Conservation (phyloP, 805 yeast species). For the Candida orba region DNA sequence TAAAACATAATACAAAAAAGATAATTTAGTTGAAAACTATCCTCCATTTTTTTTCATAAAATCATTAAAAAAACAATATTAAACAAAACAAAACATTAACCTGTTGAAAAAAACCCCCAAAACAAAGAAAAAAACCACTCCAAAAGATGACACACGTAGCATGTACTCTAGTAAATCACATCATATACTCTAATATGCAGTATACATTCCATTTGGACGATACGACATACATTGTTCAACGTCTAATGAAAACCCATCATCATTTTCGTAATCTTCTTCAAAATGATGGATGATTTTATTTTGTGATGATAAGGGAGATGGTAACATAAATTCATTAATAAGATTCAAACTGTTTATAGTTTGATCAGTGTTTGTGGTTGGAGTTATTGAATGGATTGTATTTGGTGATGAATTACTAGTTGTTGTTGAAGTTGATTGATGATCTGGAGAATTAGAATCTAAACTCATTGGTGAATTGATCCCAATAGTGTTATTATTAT, state of each 20-base stretch:
- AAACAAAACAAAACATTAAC: no score
- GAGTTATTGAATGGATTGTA: neutral
- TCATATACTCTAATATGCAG: no score
- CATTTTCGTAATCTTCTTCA: conserved; percentile 17
- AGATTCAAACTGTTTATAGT: neutral
- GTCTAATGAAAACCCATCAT: conserved; percentile 24
- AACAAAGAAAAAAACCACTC: no score
- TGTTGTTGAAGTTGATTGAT: neutral
- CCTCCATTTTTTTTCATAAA: no score
- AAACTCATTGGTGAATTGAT: conserved; percentile 5
- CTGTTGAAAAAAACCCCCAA: no score
- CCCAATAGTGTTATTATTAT: neutral
- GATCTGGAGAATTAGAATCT: conserved; percentile 5
- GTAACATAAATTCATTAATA: neutral
- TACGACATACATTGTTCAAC: conserved; percentile 19
- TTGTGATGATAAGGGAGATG: conserved; percentile 1
- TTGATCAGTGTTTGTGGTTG: neutral
- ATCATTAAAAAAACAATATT: no score
- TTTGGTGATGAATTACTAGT: neutral
- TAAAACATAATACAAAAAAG: no score
- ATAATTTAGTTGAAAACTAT: no score
- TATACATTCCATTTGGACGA: conserved; percentile 2
- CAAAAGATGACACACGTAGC: no score
- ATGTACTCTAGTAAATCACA: no score
- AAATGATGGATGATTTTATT: neutral